A percentile compares a stretch with the other conserved stretches of the same genome.
Conservation (phyloP, 805 yeast genomes). For the Candida ponderosae region DNA sequence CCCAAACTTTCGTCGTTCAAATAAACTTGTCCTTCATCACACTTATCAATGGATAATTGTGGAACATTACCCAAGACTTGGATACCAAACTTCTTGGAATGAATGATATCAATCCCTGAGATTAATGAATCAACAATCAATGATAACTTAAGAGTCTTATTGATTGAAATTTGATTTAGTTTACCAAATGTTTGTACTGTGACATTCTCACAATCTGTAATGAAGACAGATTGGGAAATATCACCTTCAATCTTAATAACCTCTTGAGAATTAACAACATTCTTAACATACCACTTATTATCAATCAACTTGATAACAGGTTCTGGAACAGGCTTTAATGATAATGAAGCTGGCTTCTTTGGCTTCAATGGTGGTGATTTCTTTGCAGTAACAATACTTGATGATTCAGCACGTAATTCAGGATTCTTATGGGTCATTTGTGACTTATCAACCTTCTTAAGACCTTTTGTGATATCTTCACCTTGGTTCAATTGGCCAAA, state of each 20-base stretch:
- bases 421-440: slow-evolving; percentile 95
- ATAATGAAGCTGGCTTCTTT: slow-evolving; percentile 66
- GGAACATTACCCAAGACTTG: slow-evolving; percentile 83
- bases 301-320: slow-evolving; percentile 72
- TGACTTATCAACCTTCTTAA: slow-evolving; percentile 87
- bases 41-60: slow-evolving; percentile 78
- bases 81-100: slow-evolving; percentile 70
- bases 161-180: slow-evolving; percentile 79
- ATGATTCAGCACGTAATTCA: slow-evolving; percentile 56
- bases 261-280: slow-evolving; percentile 57
- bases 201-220: slow-evolving; percentile 69
- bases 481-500: slow-evolving; percentile 90
- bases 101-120: slow-evolving; percentile 83
- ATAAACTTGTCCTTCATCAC: slow-evolving; percentile 79
- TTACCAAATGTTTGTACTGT: slow-evolving; percentile 86
- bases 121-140: slow-evolving; percentile 78
- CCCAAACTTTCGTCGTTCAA: slow-evolving; percentile 63
- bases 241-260: slow-evolving; percentile 68
- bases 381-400: slow-evolving; percentile 41
- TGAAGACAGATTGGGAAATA: slow-evolving; percentile 81
- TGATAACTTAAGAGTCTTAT: slow-evolving; percentile 64
- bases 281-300: slow-evolving; percentile 84
- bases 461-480: slow-evolving; percentile 70
- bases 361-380: slow-evolving; percentile 67
- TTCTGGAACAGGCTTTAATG: slow-evolving; percentile 42